Evolutionary conservation across 2,329 filamentous ascomycete species (phyloP).

Genomic region (Xylaria sp.): DNA sequence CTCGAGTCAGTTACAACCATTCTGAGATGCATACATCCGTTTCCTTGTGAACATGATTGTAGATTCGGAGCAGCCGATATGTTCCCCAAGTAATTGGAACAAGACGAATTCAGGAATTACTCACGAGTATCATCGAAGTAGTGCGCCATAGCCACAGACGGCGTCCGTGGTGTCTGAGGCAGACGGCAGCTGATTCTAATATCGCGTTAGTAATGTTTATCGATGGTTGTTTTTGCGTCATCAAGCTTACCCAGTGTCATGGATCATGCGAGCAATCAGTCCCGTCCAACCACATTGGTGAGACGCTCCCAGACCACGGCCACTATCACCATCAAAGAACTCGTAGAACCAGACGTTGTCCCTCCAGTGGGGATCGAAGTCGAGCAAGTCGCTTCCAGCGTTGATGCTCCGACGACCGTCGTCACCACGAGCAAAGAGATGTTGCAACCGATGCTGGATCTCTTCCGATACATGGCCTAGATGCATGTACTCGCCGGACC

Average conservation of each 20-base stretch:
- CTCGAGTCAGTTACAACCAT: not conserved
- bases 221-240: not conserved
- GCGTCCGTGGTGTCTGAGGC: conserved; percentile 91
- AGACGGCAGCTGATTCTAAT: conserved; percentile 85
- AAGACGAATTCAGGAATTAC: not conserved
- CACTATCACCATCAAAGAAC: conserved; percentile 94
- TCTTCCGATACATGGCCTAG: conserved; percentile 94
- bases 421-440: conserved; percentile 86
- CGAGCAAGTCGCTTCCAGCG: conserved; percentile 82
- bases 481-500: conserved; percentile 95
- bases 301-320: conserved; percentile 87
- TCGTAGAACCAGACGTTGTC: conserved; percentile 96
- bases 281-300: conserved; percentile 99
- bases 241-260: conserved; percentile 86
- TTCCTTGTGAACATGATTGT: not conserved
- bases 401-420: conserved; percentile 91
- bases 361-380: conserved; percentile 93
- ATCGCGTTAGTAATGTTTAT: conserved; percentile 54
- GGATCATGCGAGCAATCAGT: conserved; percentile 94
- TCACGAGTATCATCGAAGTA: conserved; percentile 89
- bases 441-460: conserved; percentile 92
- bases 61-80: not conserved
- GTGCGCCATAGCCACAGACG: conserved; percentile 83
- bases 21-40: not conserved
- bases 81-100: not conserved